These are phyloP conservation scores for Populus nigra DNA, from an alignment of 345 rosid genomes.

Conservation along the genomic window DNA sequence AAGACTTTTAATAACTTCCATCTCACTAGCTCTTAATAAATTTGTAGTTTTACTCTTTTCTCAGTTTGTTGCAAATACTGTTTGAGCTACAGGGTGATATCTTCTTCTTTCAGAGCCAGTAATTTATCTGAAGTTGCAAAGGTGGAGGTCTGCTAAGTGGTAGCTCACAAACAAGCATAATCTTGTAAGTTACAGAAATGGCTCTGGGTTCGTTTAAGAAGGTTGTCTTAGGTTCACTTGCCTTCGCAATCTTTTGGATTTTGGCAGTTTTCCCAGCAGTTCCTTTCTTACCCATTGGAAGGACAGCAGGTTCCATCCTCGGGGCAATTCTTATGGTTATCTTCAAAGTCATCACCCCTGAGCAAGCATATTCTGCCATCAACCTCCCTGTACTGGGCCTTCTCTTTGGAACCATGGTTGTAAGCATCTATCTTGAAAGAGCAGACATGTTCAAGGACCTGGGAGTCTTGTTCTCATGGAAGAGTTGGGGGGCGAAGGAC, in stretches of 20 bases:
- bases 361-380: constrained; percentile 60
- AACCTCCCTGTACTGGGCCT: constrained; percentile 83
- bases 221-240: constrained; percentile 9
- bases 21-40: too few relatives aligned
- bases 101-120: too few relatives aligned
- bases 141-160: too few relatives aligned
- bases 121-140: too few relatives aligned
- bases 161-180: too few relatives aligned
- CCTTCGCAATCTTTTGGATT: too few relatives aligned
- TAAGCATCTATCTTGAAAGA: constrained; percentile 69
- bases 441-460: constrained; percentile 79
- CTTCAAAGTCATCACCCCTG: constrained; percentile 61
- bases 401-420: constrained; percentile 88
- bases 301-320: constrained; percentile 83
- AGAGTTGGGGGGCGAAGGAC: constrained; percentile 69
- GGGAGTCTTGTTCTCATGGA: constrained; percentile 68
- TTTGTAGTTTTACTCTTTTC: too few relatives aligned
- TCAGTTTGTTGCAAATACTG: too few relatives aligned
- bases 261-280: constrained; percentile 62
- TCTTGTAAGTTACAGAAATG: constrained; percentile 26
- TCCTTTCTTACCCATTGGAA: constrained; percentile 71
- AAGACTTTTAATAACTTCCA: too few relatives aligned
- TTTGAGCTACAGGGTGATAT: too few relatives aligned
- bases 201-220: constrained; percentile 41
- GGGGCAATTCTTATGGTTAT: constrained; percentile 89